Evolutionary conservation across 1,139 yeast genomes (phyloP), one percentile per base, ranked within the genome.

Genomic region (Sugiyamaella paludigena): DNA sequence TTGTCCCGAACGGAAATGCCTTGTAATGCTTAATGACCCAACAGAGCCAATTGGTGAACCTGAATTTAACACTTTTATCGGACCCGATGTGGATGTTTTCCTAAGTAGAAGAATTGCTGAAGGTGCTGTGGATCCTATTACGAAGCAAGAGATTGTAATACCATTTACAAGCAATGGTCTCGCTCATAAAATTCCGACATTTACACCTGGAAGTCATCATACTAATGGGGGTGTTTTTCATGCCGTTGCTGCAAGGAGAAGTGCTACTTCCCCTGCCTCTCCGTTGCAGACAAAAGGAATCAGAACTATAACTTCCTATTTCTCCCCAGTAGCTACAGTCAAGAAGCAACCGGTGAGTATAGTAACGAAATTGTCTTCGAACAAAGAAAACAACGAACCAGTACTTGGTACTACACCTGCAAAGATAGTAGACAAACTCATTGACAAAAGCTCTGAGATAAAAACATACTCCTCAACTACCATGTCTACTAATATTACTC

Each of bases 101-200:
- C 53, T 78, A 4, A 89, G 87, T 56, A 59, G 61, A 2, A 68
- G 70, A 36, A 75, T 88, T 19, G 87, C 96, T 16, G 60, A 59
- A 12, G 97, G 95, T 0, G 74, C 72, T 11, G 59, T 86, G 7
- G 79, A 84, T 61, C 96, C 97, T 0, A 73, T 77, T 32, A 75
- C 83, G 7, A 83, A 79, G 58, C 67, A 70, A 36, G 37, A 40
- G 9, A 50, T 50, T 32, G 44, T 32, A n/a, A 5, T 48, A 3
- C 51, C 51, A 15, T 32, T 33, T 10, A 11, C 29, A n/a, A 34
- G 33, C n/a, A 8, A n/a, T 13, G 16, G 9, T 10, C 9, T 9
- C 7, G 45, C 45, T 6, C n/a, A 24, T 8, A 19, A 35, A n/a
- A 35, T 33, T 4, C 7, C 37, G 2, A 42, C 40, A 15, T 35